These are phyloP conservation scores for Neonectria coccinea DNA, from an alignment of 2,329 filamentous ascomycete genomes.

Conservation along the genomic window DNA sequence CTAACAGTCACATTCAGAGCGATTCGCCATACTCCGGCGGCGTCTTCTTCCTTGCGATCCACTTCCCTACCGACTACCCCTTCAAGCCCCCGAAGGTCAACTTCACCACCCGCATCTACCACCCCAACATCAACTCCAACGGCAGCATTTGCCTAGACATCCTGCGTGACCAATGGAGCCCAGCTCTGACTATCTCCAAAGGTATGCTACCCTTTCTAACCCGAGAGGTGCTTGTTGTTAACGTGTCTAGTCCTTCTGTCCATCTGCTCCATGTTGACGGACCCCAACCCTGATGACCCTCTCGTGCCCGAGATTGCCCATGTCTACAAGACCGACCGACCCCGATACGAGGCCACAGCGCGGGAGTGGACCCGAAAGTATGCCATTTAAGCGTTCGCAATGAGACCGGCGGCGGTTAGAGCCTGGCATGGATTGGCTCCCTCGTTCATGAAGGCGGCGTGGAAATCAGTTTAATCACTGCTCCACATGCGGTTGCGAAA, in stretches of 20 bases:
- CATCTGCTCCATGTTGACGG: conserved; percentile 99
- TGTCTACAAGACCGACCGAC: conserved; percentile 98
- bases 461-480: conserved; percentile 43
- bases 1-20: conserved; percentile 66
- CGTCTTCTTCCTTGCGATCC: conserved; percentile 98
- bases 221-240: conserved; percentile 21
- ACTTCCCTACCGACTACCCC: conserved; percentile 99
- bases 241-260: conserved; percentile 84
- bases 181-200: conserved; percentile 97
- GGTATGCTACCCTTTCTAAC: conserved; percentile 64
- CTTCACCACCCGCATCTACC: conserved; percentile 99
- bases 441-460: conserved; percentile 44
- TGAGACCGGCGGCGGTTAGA: conserved; percentile 40
- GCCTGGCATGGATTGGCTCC: conserved; percentile 45
- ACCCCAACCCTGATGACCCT: conserved; percentile 98
- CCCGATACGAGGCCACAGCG: conserved; percentile 94
- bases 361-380: conserved; percentile 99
- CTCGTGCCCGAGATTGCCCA: conserved; percentile 99
- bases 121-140: conserved; percentile 99
- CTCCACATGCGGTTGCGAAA: conserved; percentile 43
- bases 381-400: conserved; percentile 75
- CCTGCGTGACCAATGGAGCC: conserved; percentile 98
- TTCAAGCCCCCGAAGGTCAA: conserved; percentile 99
- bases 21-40: conserved; percentile 98
- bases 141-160: conserved; percentile 99